phyloP scores from a whole-genome alignment of 805 yeast species.

The Candida railenensis region DNA sequence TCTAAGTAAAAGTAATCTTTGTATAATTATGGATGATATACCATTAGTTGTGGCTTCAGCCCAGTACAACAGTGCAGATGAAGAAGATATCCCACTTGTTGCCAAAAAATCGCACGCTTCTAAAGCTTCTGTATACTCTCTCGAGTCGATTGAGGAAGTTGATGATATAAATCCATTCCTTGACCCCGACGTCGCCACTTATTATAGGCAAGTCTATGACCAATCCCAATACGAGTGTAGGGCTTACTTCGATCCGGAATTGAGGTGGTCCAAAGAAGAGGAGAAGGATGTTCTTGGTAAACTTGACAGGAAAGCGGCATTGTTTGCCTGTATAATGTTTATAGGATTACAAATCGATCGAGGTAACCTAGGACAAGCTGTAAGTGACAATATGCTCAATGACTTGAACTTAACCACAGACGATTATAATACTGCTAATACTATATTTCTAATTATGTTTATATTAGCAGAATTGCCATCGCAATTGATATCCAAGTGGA shows the following conservation, averaged over 20 bases:
- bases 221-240: constrained; percentile 31
- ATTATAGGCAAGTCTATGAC: constrained; percentile 30
- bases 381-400: constrained; percentile 20
- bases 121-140: background rate
- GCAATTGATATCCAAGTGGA: constrained; percentile 55
- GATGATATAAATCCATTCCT: constrained; percentile 14
- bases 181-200: constrained; percentile 30
- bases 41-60: background rate
- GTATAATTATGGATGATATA: background rate
- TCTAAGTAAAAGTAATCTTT: background rate
- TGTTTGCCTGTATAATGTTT: constrained; percentile 21
- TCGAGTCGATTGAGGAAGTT: background rate
- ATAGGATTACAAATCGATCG: constrained; percentile 23
- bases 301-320: constrained; percentile 19
- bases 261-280: constrained; percentile 33
- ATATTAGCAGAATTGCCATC: constrained; percentile 53
- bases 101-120: constrained; percentile 1
- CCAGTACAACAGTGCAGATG: constrained; percentile 3
- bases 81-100: constrained; percentile 3
- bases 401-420: constrained; percentile 35
- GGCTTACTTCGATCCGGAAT: constrained; percentile 31
- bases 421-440: constrained; percentile 41
- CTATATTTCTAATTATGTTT: constrained; percentile 41
- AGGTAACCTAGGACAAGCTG: constrained; percentile 22
- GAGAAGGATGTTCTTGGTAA: constrained; percentile 21